These are phyloP conservation scores for Leptographium lundbergii DNA, from an alignment of 2,329 filamentous ascomycete genomes.

Conservation along the genomic window DNA sequence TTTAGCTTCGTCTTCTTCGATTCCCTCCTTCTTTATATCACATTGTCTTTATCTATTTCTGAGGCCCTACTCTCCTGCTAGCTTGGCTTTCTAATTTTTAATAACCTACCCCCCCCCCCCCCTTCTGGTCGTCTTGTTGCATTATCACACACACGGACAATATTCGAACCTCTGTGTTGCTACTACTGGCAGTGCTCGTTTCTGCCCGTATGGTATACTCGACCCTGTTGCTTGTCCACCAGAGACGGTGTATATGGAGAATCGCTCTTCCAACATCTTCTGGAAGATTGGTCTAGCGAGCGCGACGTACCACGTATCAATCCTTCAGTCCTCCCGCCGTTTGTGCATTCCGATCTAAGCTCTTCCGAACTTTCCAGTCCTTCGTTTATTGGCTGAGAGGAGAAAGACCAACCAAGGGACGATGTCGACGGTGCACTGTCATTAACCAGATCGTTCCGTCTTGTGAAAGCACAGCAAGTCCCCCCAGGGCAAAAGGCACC, in stretches of 20 bases:
- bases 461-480: neutral
- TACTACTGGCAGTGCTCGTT: too few relatives aligned
- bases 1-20: neutral
- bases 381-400: slow-evolving; percentile 6
- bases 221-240: neutral
- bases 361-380: neutral
- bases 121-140: neutral
- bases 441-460: slow-evolving; percentile 1
- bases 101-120: neutral
- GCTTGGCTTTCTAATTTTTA: neutral
- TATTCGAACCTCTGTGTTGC: too few relatives aligned
- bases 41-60: neutral
- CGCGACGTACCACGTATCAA: neutral
- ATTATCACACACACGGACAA: too few relatives aligned
- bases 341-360: neutral
- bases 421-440: slow-evolving; percentile 3
- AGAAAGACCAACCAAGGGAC: slow-evolving; percentile 5
- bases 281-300: neutral
- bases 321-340: neutral
- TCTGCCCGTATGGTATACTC: too few relatives aligned
- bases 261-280: neutral
- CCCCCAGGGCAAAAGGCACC: neutral
- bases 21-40: neutral
- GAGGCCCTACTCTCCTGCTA: neutral
- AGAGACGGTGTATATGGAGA: neutral